Percentiles rank a stretch among this genome's conserved stretches.
Evolutionary conservation across 2,329 filamentous ascomycete species (phyloP).

Genomic region (Immersiporthe knoxdaviesiana): DNA sequence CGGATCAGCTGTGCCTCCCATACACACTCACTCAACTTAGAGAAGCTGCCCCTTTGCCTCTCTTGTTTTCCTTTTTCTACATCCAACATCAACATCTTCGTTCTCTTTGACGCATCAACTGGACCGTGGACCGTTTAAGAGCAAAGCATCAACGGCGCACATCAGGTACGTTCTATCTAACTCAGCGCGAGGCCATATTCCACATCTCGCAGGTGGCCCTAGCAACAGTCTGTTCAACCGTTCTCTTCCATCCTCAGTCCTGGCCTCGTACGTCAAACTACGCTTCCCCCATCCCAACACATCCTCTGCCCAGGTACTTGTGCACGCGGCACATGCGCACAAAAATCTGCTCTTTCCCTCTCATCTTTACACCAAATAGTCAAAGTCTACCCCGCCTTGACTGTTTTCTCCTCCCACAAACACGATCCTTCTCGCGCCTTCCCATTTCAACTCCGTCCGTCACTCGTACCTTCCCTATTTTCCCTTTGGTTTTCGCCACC

Average conservation of each 20-base stretch:
- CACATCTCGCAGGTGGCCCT: neutral
- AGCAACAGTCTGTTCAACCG: neutral
- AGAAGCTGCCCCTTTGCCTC: neutral
- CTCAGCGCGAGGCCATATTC: neutral
- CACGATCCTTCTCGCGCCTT: neutral
- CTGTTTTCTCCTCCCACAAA: neutral
- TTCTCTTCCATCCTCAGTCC: neutral
- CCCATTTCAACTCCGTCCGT: neutral
- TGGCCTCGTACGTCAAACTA: neutral
- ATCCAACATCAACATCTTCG: neutral
- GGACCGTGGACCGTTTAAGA: neutral
- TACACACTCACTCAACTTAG: neutral
- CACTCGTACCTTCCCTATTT: neutral
- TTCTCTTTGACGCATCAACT: neutral
- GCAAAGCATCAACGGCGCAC: neutral
- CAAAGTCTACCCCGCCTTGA: neutral
- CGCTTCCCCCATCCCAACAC: neutral
- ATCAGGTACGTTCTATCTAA: neutral
- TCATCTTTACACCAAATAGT: neutral
- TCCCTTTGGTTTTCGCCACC: neutral
- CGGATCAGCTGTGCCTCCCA: neutral
- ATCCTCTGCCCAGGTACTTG: neutral
- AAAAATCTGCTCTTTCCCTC: neutral
- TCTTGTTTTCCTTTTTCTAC: neutral
- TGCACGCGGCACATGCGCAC: neutral